A percentile compares a stretch with the other conserved stretches of the same genome.
Evolutionary conservation across 2,329 filamentous ascomycete genomes (phyloP).

Genomic region (Diaporthe nobilis): DNA sequence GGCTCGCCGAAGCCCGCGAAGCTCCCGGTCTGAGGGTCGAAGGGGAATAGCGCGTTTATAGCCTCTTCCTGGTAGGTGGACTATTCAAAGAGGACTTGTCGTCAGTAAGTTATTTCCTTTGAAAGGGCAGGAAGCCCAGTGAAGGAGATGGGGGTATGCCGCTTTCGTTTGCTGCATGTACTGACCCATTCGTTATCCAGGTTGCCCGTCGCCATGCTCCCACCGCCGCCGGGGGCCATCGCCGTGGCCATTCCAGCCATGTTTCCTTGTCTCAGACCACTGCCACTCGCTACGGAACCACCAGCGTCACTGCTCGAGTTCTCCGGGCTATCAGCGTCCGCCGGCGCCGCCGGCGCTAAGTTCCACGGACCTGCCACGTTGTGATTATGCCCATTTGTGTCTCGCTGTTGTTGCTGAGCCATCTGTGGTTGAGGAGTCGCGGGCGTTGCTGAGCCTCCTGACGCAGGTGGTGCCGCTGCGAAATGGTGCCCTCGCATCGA

Average conservation of each 20-base stretch:
- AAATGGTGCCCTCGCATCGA: not conserved
- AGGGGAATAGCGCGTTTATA: conserved; percentile 45
- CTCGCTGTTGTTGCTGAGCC: conserved; percentile 40
- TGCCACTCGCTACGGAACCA: conserved; percentile 49
- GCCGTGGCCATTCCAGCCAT: conserved; percentile 1
- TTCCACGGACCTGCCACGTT: conserved; percentile 64
- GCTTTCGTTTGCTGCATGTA: not conserved
- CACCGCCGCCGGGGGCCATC: conserved; percentile 5
- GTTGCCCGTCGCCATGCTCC: not conserved
- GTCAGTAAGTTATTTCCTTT: not conserved
- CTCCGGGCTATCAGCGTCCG: conserved; percentile 57
- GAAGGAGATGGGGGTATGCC: not conserved
- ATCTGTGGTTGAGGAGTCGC: not conserved
- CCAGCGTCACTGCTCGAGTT: conserved; percentile 58
- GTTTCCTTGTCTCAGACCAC: conserved; percentile 33
- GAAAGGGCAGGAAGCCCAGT: not conserved
- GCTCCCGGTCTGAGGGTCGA: conserved; percentile 48
- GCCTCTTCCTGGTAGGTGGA: conserved; percentile 42
- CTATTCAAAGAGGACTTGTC: not conserved
- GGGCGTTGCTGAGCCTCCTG: not conserved
- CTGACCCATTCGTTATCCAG: conserved; percentile 39
- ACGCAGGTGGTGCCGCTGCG: not conserved
- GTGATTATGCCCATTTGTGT: conserved; percentile 47
- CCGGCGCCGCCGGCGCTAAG: conserved; percentile 55
- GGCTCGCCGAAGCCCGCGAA: conserved; percentile 41